phyloP scores from a whole-genome alignment of 345 rosid species.

The Dipteronia sinensis region DNA sequence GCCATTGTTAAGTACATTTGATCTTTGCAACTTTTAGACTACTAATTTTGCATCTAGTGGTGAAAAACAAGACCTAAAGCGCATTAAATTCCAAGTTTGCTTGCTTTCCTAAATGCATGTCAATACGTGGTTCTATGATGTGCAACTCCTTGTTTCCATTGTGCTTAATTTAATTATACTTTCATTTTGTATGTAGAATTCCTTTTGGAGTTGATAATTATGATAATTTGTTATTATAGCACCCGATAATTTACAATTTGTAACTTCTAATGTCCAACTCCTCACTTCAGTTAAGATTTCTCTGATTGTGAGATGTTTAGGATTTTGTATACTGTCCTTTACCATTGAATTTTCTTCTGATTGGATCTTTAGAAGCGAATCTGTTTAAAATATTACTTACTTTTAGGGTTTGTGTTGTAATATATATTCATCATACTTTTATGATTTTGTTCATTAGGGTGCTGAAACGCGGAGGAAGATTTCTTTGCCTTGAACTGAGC shows the following conservation, averaged over 20 bases:
- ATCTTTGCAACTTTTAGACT: neutral
- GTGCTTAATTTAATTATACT: neutral
- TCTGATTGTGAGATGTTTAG: neutral
- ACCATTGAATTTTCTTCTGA: conserved; percentile 2
- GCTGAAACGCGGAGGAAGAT: conserved; percentile 89
- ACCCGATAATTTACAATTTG: neutral
- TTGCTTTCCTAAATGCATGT: neutral
- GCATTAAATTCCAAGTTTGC: no score
- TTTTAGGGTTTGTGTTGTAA: neutral
- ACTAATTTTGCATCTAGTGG: neutral
- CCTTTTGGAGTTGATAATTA: neutral
- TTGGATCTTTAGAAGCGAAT: neutral
- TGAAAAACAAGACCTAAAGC: neutral
- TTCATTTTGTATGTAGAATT: neutral
- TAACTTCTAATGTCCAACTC: neutral
- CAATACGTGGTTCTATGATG: neutral
- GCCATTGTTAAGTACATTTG: neutral
- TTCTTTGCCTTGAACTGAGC: conserved; percentile 93
- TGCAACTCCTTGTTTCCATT: neutral
- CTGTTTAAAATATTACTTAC: neutral
- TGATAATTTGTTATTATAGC: neutral
- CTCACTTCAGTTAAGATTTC: neutral
- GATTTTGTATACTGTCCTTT: neutral
- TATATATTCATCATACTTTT: neutral
- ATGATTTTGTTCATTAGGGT: conserved; percentile 51